Conservation (phyloP, 192 early-diverging fungal genomes). For the Globomyces pollinis-pini region DNA sequence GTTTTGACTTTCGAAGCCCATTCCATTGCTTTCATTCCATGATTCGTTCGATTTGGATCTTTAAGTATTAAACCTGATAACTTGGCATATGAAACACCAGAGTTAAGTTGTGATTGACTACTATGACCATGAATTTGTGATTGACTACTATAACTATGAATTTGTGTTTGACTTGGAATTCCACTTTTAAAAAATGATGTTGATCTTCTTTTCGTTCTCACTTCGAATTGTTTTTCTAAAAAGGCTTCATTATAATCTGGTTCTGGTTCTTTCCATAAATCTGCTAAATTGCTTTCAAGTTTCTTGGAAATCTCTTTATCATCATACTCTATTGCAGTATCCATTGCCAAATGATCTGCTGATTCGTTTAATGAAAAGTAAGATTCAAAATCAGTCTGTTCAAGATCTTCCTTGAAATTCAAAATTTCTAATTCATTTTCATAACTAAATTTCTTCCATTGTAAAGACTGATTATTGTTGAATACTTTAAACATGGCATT, state of each 20-base stretch:
- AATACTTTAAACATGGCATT: neutral
- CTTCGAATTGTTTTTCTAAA: too few species aligned
- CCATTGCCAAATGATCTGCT: neutral
- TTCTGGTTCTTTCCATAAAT: neutral
- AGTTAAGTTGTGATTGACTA: neutral
- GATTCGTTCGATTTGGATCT: neutral
- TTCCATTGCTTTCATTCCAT: neutral
- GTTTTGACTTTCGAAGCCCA: too few species aligned
- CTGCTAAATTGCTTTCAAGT: neutral
- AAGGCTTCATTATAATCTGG: too few species aligned
- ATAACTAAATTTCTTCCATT: neutral
- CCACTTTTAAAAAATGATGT: too few species aligned
- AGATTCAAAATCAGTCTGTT: neutral
- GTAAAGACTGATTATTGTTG: neutral
- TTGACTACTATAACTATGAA: neutral
- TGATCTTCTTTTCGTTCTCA: too few species aligned
- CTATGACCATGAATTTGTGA: neutral
- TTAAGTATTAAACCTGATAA: neutral
- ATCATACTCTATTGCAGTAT: too few species aligned
- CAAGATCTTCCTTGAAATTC: constrained; percentile 1
- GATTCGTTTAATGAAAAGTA: neutral
- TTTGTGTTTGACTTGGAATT: neutral
- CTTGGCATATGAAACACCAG: neutral
- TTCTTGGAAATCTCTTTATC: too few species aligned
- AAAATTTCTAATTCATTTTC: neutral